Base-by-base conservation (phyloP, 371 early-diverging fungal genomes). In the Mortierella sp. region DNA sequence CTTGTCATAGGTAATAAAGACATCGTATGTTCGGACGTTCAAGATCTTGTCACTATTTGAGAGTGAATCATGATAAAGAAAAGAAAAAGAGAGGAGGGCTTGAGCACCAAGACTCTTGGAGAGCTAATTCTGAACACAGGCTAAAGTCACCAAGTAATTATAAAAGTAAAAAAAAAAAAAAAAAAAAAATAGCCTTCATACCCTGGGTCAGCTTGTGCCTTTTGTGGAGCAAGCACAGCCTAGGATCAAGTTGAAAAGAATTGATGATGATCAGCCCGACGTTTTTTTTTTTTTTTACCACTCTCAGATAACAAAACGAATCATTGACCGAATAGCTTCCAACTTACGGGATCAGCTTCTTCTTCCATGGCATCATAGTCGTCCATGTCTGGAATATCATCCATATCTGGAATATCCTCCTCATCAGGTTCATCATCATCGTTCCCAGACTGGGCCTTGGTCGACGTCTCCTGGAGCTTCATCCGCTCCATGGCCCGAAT, bases 1-100 rank as follows among this genome's bases (percentile, higher is more conserved):
- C 83, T 99, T 99, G 89, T 99, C 99, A 84, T 99, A 99, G 15
- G 98, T 97, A 70, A 99, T 99, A 75, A 94, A 94, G 47, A 99
- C 88, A 83, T 98, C 98, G 75, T 98, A 99, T 3, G 98, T 97
- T 68, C 98, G 92, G 23, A 97, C 97, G 60, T 90, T 92, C 64
- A 97, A 83, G 74, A 98, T 94, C 80, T 96, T 96, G 82, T 95
- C 94, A 68, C 90, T 59, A 62, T 62, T 45, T 9, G 5, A 37
- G 37, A 37, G 3, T 37, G 9, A 37, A 9, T 37, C 37, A 9
- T 5, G 37, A 5, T 9, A 37, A 3, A 37, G 37, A 37, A 37
- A 37, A 5, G 37, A 37, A 37, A 37, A 37, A 37, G n/a, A n/a
- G n/a, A 37, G 37, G 37, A 37, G 37, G 9, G 37, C 5, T 5